A percentile compares a stretch with the other conserved stretches of the same genome.
Conservation (phyloP, 106 monocot species). For the Dioscorea dumetorum region DNA sequence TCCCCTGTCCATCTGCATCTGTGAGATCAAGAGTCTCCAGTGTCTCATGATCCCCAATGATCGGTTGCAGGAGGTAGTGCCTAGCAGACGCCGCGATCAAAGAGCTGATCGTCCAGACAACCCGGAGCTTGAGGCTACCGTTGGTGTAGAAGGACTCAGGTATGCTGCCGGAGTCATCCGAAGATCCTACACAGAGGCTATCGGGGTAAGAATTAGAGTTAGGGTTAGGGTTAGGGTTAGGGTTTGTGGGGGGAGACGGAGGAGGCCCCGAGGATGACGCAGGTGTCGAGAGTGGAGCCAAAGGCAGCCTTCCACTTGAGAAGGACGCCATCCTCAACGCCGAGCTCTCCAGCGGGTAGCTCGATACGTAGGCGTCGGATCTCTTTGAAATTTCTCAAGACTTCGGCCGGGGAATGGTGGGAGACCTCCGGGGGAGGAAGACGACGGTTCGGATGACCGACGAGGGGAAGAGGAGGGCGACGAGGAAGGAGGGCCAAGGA, state of each 20-base stretch:
- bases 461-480: slow-evolving; percentile 3
- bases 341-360: slow-evolving; percentile 65
- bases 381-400: slow-evolving; percentile 57
- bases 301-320: slow-evolving; percentile 81
- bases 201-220: not conserved
- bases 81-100: slow-evolving; percentile 85
- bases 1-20: slow-evolving; percentile 76
- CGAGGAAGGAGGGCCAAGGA: slow-evolving; percentile 19
- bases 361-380: slow-evolving; percentile 51
- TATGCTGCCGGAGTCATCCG: slow-evolving; percentile 37
- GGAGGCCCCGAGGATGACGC: slow-evolving; percentile 72
- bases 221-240: slow-evolving; percentile 8
- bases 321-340: slow-evolving; percentile 52
- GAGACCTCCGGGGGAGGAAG: slow-evolving; percentile 28
- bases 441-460: not conserved
- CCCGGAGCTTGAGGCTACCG: slow-evolving; percentile 66
- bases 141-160: slow-evolving; percentile 68
- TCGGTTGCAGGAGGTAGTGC: slow-evolving; percentile 63
- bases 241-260: slow-evolving; percentile 12
- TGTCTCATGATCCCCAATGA: slow-evolving; percentile 47
- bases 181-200: not conserved
- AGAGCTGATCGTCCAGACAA: slow-evolving; percentile 86
- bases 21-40: slow-evolving; percentile 60
- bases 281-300: slow-evolving; percentile 65
- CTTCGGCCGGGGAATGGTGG: slow-evolving; percentile 75